A percentile compares a stretch with the other conserved stretches of the same genome.
phyloP scores from a whole-genome alignment of 1,284 basidiomycete genomes.

The Coniferiporia sulphurascens region DNA sequence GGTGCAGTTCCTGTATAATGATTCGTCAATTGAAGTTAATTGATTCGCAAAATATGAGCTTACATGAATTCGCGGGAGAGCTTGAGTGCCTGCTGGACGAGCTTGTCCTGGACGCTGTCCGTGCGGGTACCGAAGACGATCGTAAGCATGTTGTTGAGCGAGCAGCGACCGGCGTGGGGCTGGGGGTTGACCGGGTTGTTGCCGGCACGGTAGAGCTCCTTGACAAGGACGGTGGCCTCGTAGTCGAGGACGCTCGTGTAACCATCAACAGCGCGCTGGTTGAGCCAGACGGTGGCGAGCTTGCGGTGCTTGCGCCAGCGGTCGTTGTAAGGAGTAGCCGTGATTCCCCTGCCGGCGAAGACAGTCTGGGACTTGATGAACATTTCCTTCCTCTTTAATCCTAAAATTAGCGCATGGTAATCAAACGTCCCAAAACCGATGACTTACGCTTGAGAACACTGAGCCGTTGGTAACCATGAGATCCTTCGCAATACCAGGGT shows the following conservation, averaged over 20 bases:
- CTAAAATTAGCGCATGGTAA: background rate
- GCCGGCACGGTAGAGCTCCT: constrained; percentile 31
- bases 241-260: constrained; percentile 33
- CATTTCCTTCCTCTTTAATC: constrained; percentile 29
- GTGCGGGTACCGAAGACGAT: constrained; percentile 35
- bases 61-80: constrained; percentile 36
- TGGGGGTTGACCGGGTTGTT: constrained; percentile 34
- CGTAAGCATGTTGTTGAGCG: constrained; percentile 36
- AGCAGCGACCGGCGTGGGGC: constrained; percentile 28
- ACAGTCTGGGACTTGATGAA: constrained; percentile 41
- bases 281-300: constrained; percentile 31
- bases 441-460: constrained; percentile 32
- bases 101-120: constrained; percentile 27
- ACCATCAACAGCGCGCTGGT: constrained; percentile 29
- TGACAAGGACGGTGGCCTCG: constrained; percentile 34
- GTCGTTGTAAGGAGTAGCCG: constrained; percentile 37
- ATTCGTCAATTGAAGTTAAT: constrained; percentile 22
- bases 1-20: constrained; percentile 22
- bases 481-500: constrained; percentile 37
- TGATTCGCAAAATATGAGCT: background rate
- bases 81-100: constrained; percentile 30
- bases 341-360: constrained; percentile 36
- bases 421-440: background rate
- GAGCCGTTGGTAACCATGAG: constrained; percentile 40
- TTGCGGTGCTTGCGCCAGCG: constrained; percentile 39